Base-by-base conservation (phyloP, 257 asterid genomes). In the Avicennia marina region DNA sequence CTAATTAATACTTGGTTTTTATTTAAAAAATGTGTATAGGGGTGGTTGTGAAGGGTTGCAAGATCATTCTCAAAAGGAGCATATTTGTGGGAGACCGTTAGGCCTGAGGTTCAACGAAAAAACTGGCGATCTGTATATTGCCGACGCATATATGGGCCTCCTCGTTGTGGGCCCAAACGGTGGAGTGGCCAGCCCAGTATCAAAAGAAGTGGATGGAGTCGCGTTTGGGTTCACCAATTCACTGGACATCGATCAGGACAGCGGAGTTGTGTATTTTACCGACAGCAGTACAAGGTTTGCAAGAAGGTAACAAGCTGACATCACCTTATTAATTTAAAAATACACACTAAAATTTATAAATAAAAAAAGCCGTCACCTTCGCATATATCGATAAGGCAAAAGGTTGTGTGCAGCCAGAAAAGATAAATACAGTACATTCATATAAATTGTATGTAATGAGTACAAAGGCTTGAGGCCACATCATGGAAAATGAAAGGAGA, bases 91-190 rank as follows among this genome's bases (percentile, higher is more conserved):
- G n/a, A 77, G 96, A 24, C 95, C 95, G 57, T 66, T 88, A 76
- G 96, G 95, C 68, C 81, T 85, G 21, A 33, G 53, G 1, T 76
- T 88, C 63, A 65, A 82, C 24, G 31, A 62, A 1, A 62, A 65
- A 16, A 81, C 67, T 1, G 90, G 95, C 11, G 71, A 83, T 47
- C 76, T 88, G 8, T 80, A 67, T 63, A 77, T 82, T 19, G 84
- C 95, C 0, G 95, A 88, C 67, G 83, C 95, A 0, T 83, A 85
- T 59, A 68, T 85, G 82, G 96, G 96, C 75, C 85, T 88, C 8
- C 70, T 75, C 1, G 70, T 53, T 0, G 94, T 88, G 36, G 81
- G 81, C 71, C 84, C 81, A 41, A 57, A 64, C 36, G 90, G 95
- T 39, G 95, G 95, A 16, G 36, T 67, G 43, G 78, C 90, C 3